Conservation (phyloP, 2,329 filamentous ascomycete genomes). For the Colletotrichum brevisporum region DNA sequence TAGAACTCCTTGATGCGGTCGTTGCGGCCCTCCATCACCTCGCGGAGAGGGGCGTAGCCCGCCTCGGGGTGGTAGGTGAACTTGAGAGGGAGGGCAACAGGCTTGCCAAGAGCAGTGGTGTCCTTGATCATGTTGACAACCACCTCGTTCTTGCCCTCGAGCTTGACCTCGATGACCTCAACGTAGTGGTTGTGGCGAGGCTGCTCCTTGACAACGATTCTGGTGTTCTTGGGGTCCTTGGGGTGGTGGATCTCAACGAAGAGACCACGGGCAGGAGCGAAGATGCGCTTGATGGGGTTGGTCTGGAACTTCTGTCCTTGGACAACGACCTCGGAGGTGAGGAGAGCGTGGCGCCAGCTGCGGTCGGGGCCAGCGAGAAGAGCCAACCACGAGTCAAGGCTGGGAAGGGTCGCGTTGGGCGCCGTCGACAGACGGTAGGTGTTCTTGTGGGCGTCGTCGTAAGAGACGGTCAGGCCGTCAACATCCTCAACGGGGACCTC, state of each 20-base stretch:
- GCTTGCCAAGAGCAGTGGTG: constrained; percentile 85
- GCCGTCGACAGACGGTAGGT: constrained; percentile 87
- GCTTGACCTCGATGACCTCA: constrained; percentile 88
- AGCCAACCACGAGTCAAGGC: constrained; percentile 86
- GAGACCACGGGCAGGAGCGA: constrained; percentile 87
- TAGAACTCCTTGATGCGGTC: constrained; percentile 99
- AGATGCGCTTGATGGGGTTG: constrained; percentile 93
- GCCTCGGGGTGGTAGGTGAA: constrained; percentile 96
- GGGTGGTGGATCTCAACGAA: constrained; percentile 90
- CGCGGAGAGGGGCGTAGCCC: constrained; percentile 96
- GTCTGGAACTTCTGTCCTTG: constrained; percentile 98
- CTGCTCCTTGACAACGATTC: constrained; percentile 90
- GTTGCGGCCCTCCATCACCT: constrained; percentile 96
- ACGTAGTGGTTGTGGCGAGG: constrained; percentile 87
- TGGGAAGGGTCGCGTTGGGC: constrained; percentile 80
- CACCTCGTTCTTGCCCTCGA: constrained; percentile 83
- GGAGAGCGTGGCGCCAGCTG: constrained; percentile 95
- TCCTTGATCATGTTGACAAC: constrained; percentile 93
- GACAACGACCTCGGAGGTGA: constrained; percentile 92
- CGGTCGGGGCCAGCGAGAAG: constrained; percentile 88
- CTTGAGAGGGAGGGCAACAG: constrained; percentile 86
- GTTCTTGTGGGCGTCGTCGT: constrained; percentile 84
- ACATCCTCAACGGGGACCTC: constrained; percentile 79
- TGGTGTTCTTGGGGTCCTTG: constrained; percentile 85
- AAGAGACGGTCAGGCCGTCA: constrained; percentile 87